These are phyloP conservation scores for Linum tenue DNA, from an alignment of 345 rosid species.

Conservation along the genomic window DNA sequence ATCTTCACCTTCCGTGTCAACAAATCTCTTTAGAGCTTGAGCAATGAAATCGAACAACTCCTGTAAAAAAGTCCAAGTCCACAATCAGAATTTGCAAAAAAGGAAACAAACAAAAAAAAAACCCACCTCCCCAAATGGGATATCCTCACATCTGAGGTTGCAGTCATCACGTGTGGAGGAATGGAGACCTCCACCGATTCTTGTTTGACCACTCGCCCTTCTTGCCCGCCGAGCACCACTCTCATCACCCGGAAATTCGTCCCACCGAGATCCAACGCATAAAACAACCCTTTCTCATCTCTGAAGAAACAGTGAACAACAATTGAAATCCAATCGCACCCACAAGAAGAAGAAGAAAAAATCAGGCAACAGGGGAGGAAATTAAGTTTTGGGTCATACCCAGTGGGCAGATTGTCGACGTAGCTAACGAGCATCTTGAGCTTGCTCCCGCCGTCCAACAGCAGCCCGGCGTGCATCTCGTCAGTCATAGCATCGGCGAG, in stretches of 20 bases:
- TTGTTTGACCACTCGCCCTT: constrained; percentile 48
- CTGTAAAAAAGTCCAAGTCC: constrained; percentile 34
- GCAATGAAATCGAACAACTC: constrained; percentile 66
- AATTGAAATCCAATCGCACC: not conserved
- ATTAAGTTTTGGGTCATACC: constrained; percentile 32
- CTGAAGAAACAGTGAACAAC: constrained; percentile 25
- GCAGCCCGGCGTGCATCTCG: constrained; percentile 99
- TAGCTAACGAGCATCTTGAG: constrained; percentile 97
- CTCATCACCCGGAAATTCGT: constrained; percentile 93
- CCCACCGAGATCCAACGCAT: constrained; percentile 96
- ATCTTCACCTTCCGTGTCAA: constrained; percentile 57
- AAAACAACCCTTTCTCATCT: constrained; percentile 71
- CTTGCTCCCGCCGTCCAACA: constrained; percentile 90
- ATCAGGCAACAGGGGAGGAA: not conserved
- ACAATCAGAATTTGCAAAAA: constrained; percentile 11
- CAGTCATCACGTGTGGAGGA: constrained; percentile 82
- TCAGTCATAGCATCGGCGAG: constrained; percentile 96
- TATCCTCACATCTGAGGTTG: constrained; percentile 53
- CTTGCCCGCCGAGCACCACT: constrained; percentile 69
- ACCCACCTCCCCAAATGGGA: not conserved
- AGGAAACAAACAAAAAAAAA: not conserved
- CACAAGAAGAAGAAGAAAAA: too few species aligned
- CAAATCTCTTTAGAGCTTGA: constrained; percentile 64
- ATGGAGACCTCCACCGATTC: constrained; percentile 79
- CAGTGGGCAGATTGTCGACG: constrained; percentile 88